phyloP scores from a whole-genome alignment of 1,139 yeast genomes.

The Suhomyces anneliseae region DNA sequence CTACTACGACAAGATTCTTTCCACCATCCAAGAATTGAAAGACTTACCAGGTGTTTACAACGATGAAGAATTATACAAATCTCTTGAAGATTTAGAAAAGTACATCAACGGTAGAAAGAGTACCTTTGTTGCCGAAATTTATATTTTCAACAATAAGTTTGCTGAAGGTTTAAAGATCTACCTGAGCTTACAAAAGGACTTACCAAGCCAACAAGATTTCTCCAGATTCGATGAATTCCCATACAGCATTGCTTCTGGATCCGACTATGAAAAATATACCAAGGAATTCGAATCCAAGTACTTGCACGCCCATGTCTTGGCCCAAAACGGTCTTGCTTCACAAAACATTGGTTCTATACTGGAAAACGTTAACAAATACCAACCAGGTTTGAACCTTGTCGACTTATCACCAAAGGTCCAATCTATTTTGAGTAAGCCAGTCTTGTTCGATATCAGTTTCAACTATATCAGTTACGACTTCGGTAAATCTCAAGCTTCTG shows the following conservation, averaged over 20 bases:
- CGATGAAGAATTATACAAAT: slow-evolving; percentile 64
- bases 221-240: slow-evolving; percentile 38
- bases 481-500: slow-evolving; percentile 14
- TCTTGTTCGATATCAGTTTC: slow-evolving; percentile 83
- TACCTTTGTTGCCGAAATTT: slow-evolving; percentile 49
- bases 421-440: slow-evolving; percentile 80
- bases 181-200: slow-evolving; percentile 30
- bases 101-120: slow-evolving; percentile 49
- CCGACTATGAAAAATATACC: slow-evolving; percentile 31
- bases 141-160: slow-evolving; percentile 44
- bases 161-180: slow-evolving; percentile 58
- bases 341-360: slow-evolving; percentile 25
- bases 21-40: slow-evolving; percentile 54
- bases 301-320: slow-evolving; percentile 48
- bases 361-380: slow-evolving; percentile 52
- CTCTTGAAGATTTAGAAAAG: slow-evolving; percentile 51
- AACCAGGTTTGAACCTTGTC: slow-evolving; percentile 44
- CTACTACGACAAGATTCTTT: slow-evolving; percentile 48
- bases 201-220: slow-evolving; percentile 17
- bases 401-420: slow-evolving; percentile 43
- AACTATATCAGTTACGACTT: slow-evolving; percentile 64
- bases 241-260: slow-evolving; percentile 37
- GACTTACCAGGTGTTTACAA: slow-evolving; percentile 91
- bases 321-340: slow-evolving; percentile 43
- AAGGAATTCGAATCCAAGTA: slow-evolving; percentile 28